Conservation (phyloP, 1,284 basidiomycete genomes). For the Coniferiporia weirii region DNA sequence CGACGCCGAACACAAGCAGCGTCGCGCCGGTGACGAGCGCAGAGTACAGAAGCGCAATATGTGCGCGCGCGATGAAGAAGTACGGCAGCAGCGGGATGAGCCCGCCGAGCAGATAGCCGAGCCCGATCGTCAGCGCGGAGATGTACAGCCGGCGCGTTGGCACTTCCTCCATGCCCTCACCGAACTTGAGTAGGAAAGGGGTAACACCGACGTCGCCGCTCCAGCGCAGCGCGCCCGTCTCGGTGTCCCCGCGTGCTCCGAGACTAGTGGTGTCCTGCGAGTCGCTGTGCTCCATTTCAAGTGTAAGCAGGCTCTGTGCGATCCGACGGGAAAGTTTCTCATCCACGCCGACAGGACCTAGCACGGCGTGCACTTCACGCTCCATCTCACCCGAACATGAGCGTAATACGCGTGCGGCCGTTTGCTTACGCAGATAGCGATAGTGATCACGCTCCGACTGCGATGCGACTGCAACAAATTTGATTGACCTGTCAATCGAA, state of each 20-base stretch:
- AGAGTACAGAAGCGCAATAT: slow-evolving; percentile 67
- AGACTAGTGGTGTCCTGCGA: slow-evolving; percentile 22
- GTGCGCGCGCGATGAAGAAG: slow-evolving; percentile 72
- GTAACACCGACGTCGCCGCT: slow-evolving; percentile 78
- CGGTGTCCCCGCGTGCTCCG: slow-evolving; percentile 38
- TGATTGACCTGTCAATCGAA: not conserved
- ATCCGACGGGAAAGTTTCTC: slow-evolving; percentile 77
- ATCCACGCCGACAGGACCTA: slow-evolving; percentile 86
- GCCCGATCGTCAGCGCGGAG: slow-evolving; percentile 90
- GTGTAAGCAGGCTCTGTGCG: slow-evolving; percentile 65
- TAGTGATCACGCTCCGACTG: slow-evolving; percentile 96
- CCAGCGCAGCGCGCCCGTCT: slow-evolving; percentile 50
- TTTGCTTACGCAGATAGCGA: slow-evolving; percentile 73
- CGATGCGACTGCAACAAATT: slow-evolving; percentile 57
- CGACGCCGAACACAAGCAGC: slow-evolving; percentile 84
- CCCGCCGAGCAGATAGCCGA: slow-evolving; percentile 82
- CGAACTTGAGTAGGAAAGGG: slow-evolving; percentile 89
- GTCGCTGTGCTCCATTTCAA: slow-evolving; percentile 45
- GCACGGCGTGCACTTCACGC: slow-evolving; percentile 85
- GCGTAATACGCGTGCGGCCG: slow-evolving; percentile 76
- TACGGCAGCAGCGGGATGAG: slow-evolving; percentile 88
- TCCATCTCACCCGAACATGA: slow-evolving; percentile 94
- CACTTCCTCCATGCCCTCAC: slow-evolving; percentile 86
- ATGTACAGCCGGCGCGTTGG: slow-evolving; percentile 65
- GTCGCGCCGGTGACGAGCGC: slow-evolving; percentile 77